A percentile compares a stretch with the other conserved stretches of the same genome.
Evolutionary conservation across 495 filamentous ascomycete species (phyloP).

Genomic region (Annulohypoxylon stygium): DNA sequence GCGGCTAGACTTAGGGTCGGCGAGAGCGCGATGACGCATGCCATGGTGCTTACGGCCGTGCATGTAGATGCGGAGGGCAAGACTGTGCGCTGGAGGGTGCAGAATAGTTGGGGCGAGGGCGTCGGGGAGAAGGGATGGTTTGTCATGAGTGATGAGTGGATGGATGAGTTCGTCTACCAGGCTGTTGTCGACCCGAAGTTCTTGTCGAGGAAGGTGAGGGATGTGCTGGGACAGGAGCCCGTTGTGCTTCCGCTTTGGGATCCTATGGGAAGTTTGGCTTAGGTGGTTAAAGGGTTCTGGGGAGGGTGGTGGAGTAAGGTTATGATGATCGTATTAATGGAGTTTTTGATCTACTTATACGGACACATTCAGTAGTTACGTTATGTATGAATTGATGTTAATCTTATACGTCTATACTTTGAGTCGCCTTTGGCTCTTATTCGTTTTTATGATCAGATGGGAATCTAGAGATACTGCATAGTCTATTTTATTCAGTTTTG

Average conservation of each 20-base stretch:
- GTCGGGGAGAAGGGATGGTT: slow-evolving; percentile 83
- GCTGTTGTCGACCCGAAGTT: slow-evolving; percentile 83
- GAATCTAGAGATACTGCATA: no score
- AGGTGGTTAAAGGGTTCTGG: not conserved
- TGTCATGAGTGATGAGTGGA: slow-evolving; percentile 88
- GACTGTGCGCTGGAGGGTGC: slow-evolving; percentile 82
- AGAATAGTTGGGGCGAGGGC: slow-evolving; percentile 82
- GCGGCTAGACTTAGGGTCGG: slow-evolving; percentile 75
- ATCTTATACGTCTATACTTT: not conserved
- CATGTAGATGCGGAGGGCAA: slow-evolving; percentile 73
- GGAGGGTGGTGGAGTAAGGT: not conserved
- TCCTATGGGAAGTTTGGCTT: slow-evolving; percentile 88
- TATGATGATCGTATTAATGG: slow-evolving; percentile 11
- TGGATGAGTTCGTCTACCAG: slow-evolving; percentile 90
- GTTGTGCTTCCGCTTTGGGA: slow-evolving; percentile 85
- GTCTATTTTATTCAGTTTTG: no score
- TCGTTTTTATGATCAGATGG: not conserved
- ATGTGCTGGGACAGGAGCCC: slow-evolving; percentile 76
- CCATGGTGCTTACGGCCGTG: slow-evolving; percentile 90
- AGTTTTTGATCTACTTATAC: slow-evolving; percentile 12
- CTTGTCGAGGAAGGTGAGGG: slow-evolving; percentile 72
- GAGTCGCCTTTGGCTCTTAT: not conserved
- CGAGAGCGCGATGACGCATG: slow-evolving; percentile 87
- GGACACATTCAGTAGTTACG: not conserved
- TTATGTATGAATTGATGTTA: not conserved